Conservation (phyloP, 257 asterid genomes). For the Henckelia pumila region DNA sequence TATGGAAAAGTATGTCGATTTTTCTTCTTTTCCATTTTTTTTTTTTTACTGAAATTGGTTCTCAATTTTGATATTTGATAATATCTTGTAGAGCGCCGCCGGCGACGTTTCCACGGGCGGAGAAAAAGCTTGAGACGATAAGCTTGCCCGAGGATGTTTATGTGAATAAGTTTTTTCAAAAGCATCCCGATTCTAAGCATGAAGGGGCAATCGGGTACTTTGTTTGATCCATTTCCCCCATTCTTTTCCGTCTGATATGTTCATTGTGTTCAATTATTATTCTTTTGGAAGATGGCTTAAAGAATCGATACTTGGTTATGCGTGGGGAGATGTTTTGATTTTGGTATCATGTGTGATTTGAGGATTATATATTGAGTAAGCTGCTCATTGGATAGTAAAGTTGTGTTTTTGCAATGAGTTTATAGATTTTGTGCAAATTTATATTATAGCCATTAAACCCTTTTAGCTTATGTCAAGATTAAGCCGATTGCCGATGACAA, state of each 20-base stretch:
- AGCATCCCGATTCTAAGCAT: constrained; percentile 63
- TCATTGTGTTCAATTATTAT: not conserved
- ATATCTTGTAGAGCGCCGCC: constrained; percentile 69
- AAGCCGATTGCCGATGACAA: not conserved
- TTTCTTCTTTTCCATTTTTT: not conserved
- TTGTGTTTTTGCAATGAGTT: not conserved
- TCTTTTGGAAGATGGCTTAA: not conserved
- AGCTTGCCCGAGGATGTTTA: constrained; percentile 77
- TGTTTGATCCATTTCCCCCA: not conserved
- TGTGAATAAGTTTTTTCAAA: constrained; percentile 60
- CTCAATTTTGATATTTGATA: constrained; percentile 14
- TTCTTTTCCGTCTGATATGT: not conserved
- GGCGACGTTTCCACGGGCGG: constrained; percentile 69
- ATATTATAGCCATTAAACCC: constrained; percentile 1
- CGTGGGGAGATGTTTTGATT: not conserved
- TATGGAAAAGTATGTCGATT: constrained; percentile 67
- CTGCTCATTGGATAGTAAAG: constrained; percentile 8
- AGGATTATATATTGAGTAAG: not conserved
- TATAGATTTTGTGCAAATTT: constrained; percentile 1
- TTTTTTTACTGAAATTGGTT: not conserved
- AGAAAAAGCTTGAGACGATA: constrained; percentile 64
- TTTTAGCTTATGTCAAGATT: constrained; percentile 7
- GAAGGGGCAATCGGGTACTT: constrained; percentile 79
- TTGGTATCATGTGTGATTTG: not conserved
- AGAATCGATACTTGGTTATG: constrained; percentile 11